Base-by-base conservation (phyloP, 306 rosid genomes). In the Rubus parviflorus region DNA sequence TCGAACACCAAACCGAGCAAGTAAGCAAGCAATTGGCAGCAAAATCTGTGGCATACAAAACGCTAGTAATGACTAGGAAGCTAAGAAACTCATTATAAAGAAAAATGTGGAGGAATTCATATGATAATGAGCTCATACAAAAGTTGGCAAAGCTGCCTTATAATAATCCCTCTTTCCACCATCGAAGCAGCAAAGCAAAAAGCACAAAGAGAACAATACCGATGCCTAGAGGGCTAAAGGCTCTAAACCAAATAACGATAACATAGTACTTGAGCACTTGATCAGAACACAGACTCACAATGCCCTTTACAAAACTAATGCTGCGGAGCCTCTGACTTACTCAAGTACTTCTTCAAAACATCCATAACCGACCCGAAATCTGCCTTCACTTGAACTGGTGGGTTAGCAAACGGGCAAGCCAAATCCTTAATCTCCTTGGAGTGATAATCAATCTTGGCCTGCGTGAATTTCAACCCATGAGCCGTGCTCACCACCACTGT, bases 401-500 rank as follows among this genome's bases (percentile, higher is more conserved):
- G 97, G 81, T 93, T 93, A 5, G 98, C 93, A 70, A 61, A 91
- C 11, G 87, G 81, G 88, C 93, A 93, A 42, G 90, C 85, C 87
- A 93, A 84, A 77, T 93, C 98, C 87, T 79, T 84, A 67, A 93
- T 93, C 16, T 82, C 68, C 47, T 77, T 83, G n/a, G 93, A 92
- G 78, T 92, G 97, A 83, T 92, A 92, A 82, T 89, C 94, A 62
- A 78, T 86, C 81, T 93, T 93, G 4, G 97, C 89, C 80, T 93
- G 94, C 19, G 94, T 88, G 67, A 93, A 93, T 84, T 93, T 93
- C 90, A 93, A 83, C 4, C 97, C 97, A 77, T 93, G 97, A 46
- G 96, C 97, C 17, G 97, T 90, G 66, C 97, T 93, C 64, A 93
- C 97, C 6, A 90, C 97, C 75, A 93, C 96, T 8, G 97, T 93